These are phyloP conservation scores for Naganishia cerealis DNA, from an alignment of 1,284 basidiomycete species.

Conservation along the genomic window DNA sequence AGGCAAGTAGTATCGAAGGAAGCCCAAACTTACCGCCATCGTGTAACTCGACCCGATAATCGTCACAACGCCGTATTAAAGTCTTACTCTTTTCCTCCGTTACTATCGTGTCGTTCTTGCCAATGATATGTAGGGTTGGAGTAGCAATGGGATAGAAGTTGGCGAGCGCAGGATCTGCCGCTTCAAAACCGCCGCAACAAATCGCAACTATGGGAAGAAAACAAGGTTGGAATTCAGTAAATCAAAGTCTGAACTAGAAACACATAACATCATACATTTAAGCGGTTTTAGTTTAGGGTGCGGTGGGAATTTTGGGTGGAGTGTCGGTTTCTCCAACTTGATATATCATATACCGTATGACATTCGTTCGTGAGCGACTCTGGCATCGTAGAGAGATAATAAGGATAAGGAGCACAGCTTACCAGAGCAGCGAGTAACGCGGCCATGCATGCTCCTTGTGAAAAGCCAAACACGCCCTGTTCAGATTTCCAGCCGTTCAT, in stretches of 20 bases:
- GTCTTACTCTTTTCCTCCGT: slow-evolving; percentile 66
- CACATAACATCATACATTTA: slow-evolving; percentile 53
- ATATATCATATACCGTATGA: slow-evolving; percentile 19
- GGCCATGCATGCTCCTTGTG: slow-evolving; percentile 80
- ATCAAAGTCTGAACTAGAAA: slow-evolving; percentile 8
- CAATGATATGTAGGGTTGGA: slow-evolving; percentile 77
- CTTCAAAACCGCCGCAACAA: slow-evolving; percentile 57
- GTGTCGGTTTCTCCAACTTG: slow-evolving; percentile 60
- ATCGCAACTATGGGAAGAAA: slow-evolving; percentile 59
- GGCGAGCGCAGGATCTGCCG: slow-evolving; percentile 57
- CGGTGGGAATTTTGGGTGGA: slow-evolving; percentile 64
- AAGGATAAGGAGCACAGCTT: slow-evolving; percentile 40
- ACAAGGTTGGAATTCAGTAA: slow-evolving; percentile 21
- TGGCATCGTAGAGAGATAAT: not conserved
- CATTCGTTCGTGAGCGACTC: not conserved
- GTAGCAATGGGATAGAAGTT: slow-evolving; percentile 58
- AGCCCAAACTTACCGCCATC: slow-evolving; percentile 46
- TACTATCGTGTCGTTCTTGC: slow-evolving; percentile 77
- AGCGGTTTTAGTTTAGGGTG: slow-evolving; percentile 67
- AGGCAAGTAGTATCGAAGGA: too few relatives aligned
- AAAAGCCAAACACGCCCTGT: slow-evolving; percentile 81
- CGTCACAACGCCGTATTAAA: slow-evolving; percentile 63
- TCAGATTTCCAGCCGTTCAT: slow-evolving; percentile 43
- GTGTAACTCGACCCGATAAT: slow-evolving; percentile 51
- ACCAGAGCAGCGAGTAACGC: slow-evolving; percentile 72